Evolutionary conservation across 805 yeast species (phyloP), one percentile per base, ranked within the genome.

Genomic region (Schizosaccharomyces japonicus): DNA sequence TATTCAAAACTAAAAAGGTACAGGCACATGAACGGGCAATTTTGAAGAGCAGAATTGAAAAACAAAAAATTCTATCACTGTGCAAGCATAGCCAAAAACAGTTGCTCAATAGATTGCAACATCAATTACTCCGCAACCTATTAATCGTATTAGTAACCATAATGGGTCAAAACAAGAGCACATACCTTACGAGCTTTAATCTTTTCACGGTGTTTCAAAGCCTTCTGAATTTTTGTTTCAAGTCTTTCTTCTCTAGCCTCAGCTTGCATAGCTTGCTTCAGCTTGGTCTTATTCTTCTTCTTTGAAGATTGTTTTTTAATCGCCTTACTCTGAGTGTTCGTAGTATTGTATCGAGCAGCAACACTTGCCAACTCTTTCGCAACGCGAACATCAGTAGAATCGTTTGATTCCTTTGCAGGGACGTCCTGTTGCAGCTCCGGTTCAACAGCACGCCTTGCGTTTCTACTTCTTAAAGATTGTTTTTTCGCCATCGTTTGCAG

Each of bases 401-500:
- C 27, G 13, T 17, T 17, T 21, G 17, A 19, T 36, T 36, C 42
- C 7, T 36, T 19, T 5, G 6, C 42, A 36, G 13, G 2, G 13
- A 27, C 3, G 3, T 4, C 3, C 13, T 3, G 13, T n/a, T n/a
- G n/a, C n/a, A n/a, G n/a, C n/a, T n/a, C n/a, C n/a, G n/a, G n/a
- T n/a, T n/a, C n/a, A n/a, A n/a, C n/a, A n/a, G n/a, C n/a, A n/a
- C n/a, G 17, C 23, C 42, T 17, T 7, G 23, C 17, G n/a, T 36
- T 36, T 21, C 42, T 36, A 36, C 42, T 36, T 19, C 42, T 17
- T 19, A 36, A n/a, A n/a, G 42, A 36, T 23, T 36, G 42, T 11
- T 36, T 36, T 21, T 36, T 36, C 3, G 42, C 42, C 42, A 36
- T 36, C n/a, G 5, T 36, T 17, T 32, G 21, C n/a, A 32, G n/a